Evolutionary conservation across 148 eudicot species (phyloP).

Genomic region (Oxyria digyna): DNA sequence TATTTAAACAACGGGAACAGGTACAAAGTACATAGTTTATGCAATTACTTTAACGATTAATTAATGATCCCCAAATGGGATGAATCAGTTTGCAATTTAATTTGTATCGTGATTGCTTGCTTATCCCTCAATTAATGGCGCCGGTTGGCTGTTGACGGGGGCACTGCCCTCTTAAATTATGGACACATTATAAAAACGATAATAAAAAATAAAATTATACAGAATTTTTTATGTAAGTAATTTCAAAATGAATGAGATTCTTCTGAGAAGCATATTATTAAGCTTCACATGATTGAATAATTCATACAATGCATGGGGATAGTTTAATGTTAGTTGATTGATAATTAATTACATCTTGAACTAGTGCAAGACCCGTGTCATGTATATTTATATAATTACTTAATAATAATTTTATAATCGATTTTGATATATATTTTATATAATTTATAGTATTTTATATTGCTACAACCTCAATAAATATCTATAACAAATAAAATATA

Average conservation of each 20-base stretch:
- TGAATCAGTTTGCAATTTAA: background rate
- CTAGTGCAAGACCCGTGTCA: too few relatives aligned
- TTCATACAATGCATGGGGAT: background rate
- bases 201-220: background rate
- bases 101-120: conserved; percentile 1
- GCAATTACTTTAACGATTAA: background rate
- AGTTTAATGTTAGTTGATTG: too few relatives aligned
- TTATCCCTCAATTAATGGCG: conserved; percentile 5
- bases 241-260: background rate
- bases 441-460: too few relatives aligned
- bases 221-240: too few relatives aligned
- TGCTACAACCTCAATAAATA: too few relatives aligned
- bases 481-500: too few relatives aligned
- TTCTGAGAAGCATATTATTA: conserved; percentile 1
- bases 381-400: too few relatives aligned
- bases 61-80: conserved; percentile 3
- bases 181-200: background rate
- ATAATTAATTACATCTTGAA: too few relatives aligned
- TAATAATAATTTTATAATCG: too few relatives aligned
- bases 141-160: background rate
- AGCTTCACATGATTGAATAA: conserved; percentile 3
- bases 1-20: background rate
- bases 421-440: too few relatives aligned
- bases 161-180: background rate
- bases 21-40: background rate